Evolutionary conservation across 1,139 yeast genomes (phyloP), one percentile per base, ranked within the genome.

Genomic region (Oligophagozyma castellii): DNA sequence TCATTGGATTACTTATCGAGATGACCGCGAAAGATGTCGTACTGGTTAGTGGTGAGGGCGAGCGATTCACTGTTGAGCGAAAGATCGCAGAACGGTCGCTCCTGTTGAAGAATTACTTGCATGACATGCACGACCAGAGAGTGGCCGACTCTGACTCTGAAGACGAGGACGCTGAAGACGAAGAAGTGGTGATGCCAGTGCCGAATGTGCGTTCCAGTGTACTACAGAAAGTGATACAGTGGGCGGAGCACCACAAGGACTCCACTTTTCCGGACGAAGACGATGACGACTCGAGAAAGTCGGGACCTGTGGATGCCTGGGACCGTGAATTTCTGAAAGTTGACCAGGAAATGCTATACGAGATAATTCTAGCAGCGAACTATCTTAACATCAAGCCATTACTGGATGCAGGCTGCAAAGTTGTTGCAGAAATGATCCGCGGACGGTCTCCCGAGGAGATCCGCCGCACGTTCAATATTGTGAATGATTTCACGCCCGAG

Each of bases 291-390:
- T 71, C 84, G 15, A 80, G 81, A 48, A 81, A 79, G 45, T 67
- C 81, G 4, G 81, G 83, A 4, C 89, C 89, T 1, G 77, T 89
- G 33, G 89, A 80, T 40, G 93, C 86, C 36, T 92, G 98, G 98
- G 98, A 92, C 59, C 81, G 81, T 56, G 83, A 79, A 54, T 92
- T 89, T 56, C 69, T 92, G 51, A 81, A 83, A 44, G 96, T 92
- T 24, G 98, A 92, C 57, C 98, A 92, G 57, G 98, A 92, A 53
- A 84, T 92, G 95, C 70, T 92, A 40, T 92, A 89, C 51, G 98
- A 89, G 54, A 89, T 92, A 55, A 84, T 92, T 40, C 64, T 83
- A 36, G 95, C 98, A 12, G 95, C 98, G 27, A 92, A 92, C 58
- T 92, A 84, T 56, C 66, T 92, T 51, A 93, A 92, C 52, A 89